Evolutionary conservation across 2,329 filamentous ascomycete genomes (phyloP), one percentile per base, ranked within the genome.

Genomic region (Trichoderma sp.): DNA sequence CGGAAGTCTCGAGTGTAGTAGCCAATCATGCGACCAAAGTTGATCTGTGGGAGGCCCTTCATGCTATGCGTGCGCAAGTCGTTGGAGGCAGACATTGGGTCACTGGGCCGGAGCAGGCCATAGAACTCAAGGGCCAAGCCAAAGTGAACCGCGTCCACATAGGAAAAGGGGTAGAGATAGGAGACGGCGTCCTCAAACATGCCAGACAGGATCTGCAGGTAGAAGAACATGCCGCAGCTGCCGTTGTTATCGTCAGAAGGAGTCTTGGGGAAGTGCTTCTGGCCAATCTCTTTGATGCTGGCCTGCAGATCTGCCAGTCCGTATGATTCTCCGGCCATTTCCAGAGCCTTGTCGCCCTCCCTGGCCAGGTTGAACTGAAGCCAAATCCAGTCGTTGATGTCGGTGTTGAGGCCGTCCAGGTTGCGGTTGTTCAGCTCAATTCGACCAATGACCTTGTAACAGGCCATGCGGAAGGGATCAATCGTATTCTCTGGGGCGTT

Each of bases 1-100:
- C 96, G 92, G 88, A 99, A 99, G 81, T 98, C 95, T 69, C 92
- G 90, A 5, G 97, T 99, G 84, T 99, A 99, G 80, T 96, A 94
- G 53, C 95, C 97, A 73, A 98, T 86, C 86, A 98, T 93, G 72
- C 93, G 92, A 58, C 93, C 95, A 82, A 98, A 98, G 85, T 96
- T 97, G 82, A 99, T 91, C 80, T 98, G 94, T 6, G 94, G 87
- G 74, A 89, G 86, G 74, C 89, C 88, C 76, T 90, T 89, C 77
- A 88, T 92, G 76, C 89, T 93, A 81, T 89, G 83, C 75, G 86
- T 90, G 56, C 90, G 83, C 61, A 91, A 83, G 76, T 97, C 93
- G 78, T 92, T 92, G 65, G 92, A 90, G 11, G 90, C 90, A 8
- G 89, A 88, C 76, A 89, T 88, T 74, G 94, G 94, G 80, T 97